Conservation (phyloP, 176 grass and related monocot genomes). For the Otatea glauca region DNA sequence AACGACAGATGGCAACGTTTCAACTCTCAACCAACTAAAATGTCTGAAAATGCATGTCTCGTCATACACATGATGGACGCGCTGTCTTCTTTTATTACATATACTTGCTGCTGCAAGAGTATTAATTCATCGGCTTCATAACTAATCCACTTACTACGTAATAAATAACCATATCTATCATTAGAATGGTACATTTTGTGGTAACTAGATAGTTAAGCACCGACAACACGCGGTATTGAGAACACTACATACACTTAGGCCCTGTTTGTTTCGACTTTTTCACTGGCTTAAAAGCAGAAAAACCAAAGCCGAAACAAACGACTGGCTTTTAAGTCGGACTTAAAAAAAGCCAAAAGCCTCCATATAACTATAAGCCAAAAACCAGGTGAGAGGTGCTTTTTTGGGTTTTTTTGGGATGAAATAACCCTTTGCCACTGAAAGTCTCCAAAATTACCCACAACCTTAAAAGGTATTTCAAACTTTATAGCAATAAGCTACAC, state of each 20-base stretch:
- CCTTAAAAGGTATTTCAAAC: too few species aligned
- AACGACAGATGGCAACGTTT: neutral
- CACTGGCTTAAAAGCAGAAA: too few species aligned
- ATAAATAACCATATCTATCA: neutral
- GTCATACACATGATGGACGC: neutral
- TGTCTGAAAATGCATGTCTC: neutral
- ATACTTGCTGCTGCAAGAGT: neutral
- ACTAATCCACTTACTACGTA: slow-evolving; percentile 12
- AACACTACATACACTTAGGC: neutral
- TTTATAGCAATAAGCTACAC: too few species aligned
- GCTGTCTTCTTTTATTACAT: neutral
- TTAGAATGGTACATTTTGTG: neutral
- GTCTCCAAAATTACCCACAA: too few species aligned
- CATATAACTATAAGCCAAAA: too few species aligned
- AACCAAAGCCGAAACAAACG: too few species aligned
- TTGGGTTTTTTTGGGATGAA: too few species aligned
- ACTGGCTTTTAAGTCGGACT: too few species aligned
- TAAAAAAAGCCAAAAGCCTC: too few species aligned
- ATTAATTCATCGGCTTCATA: neutral
- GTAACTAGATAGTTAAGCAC: neutral
- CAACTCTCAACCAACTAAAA: neutral
- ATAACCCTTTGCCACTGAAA: too few species aligned
- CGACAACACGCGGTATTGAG: neutral
- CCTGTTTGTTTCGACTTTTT: too few species aligned
- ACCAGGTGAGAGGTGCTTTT: too few species aligned